A percentile compares a stretch with the other conserved stretches of the same genome.
These are phyloP conservation scores for Anisodus acutangulus DNA, from an alignment of 257 asterid species.

Conservation along the genomic window DNA sequence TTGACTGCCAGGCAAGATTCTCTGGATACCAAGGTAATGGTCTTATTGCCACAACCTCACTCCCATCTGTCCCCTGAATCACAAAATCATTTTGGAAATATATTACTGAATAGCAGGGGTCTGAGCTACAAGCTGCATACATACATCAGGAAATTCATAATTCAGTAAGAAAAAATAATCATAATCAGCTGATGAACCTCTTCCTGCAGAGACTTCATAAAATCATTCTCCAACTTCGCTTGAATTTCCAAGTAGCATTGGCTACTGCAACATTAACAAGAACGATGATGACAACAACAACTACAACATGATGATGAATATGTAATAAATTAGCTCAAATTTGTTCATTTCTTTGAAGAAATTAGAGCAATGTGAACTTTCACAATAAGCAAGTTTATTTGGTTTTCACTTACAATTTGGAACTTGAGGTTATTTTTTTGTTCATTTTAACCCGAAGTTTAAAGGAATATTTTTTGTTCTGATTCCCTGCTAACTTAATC, in stretches of 20 bases:
- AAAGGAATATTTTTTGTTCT: not conserved
- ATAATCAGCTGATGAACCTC: constrained; percentile 59
- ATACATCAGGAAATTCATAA: constrained; percentile 5
- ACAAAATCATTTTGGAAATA: constrained; percentile 28
- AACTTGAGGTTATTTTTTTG: not conserved
- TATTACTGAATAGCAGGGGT: constrained; percentile 15
- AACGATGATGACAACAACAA: no score
- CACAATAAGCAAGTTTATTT: not conserved
- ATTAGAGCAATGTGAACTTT: not conserved
- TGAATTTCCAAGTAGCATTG: constrained; percentile 80
- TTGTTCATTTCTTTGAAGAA: not conserved
- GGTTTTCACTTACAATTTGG: not conserved
- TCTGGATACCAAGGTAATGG: constrained; percentile 97
- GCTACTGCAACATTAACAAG: constrained; percentile 59
- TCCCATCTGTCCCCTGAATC: constrained; percentile 68
- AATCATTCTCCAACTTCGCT: constrained; percentile 81
- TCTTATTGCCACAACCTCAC: constrained; percentile 71
- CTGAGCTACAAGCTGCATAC: not conserved
- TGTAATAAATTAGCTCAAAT: not conserved
- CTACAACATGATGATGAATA: not conserved
- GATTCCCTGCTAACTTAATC: not conserved
- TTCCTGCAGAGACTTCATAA: constrained; percentile 73
- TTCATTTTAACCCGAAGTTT: not conserved
- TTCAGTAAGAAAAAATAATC: not conserved
- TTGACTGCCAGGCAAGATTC: constrained; percentile 97